phyloP scores from a whole-genome alignment of 257 asterid species.

The Jaltomata sinuosa region DNA sequence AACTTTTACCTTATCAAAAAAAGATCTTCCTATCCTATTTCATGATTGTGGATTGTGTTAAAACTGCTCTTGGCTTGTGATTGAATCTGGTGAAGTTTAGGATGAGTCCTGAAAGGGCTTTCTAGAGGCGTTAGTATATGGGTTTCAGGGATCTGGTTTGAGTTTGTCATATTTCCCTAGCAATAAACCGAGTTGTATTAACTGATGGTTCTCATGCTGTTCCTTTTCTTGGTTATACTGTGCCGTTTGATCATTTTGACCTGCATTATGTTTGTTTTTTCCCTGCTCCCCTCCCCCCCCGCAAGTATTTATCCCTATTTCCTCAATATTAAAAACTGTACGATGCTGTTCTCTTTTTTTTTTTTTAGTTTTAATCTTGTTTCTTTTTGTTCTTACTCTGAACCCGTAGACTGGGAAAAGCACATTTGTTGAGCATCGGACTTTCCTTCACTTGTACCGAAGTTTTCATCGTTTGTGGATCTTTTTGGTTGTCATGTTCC shows the following conservation, averaged over 20 bases:
- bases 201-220: not conserved
- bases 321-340: not conserved
- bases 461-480: conserved; percentile 99
- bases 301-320: not conserved
- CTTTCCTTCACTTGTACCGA: conserved; percentile 86
- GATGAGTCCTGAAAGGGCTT: not conserved
- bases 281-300: not conserved
- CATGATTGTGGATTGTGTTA: not conserved
- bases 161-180: not conserved
- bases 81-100: not conserved
- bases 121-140: not conserved
- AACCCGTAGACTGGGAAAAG: conserved; percentile 77
- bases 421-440: conserved; percentile 95
- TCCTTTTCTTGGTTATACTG: not conserved
- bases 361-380: not conserved
- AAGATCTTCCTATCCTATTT: not conserved
- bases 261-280: not conserved
- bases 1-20: too few species aligned
- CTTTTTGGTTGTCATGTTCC: conserved; percentile 83
- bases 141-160: not conserved
- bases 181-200: not conserved
- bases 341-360: not conserved
- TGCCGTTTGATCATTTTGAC: not conserved
- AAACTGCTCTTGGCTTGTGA: not conserved
- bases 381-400: not conserved